Base-by-base conservation (phyloP, 148 eudicot genomes). In the Talinum fruticosum region DNA sequence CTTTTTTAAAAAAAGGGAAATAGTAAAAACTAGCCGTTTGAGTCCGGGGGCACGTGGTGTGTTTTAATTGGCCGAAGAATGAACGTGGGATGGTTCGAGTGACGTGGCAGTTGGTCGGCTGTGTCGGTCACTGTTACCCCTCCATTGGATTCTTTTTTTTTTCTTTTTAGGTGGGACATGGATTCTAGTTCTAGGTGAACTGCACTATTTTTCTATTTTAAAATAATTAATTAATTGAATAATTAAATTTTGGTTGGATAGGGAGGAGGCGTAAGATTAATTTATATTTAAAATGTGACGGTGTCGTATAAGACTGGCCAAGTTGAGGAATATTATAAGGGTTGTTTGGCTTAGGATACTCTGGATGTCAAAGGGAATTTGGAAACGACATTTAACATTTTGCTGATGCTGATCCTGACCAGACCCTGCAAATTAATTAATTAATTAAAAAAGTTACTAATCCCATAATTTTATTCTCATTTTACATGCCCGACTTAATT, bases 1-100 rank as follows among this genome's bases (percentile, higher is more conserved):
- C 1, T 16, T 34, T 66, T 75, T 26, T 24, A 59, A 35, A 41
- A 82, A 62, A 30, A 4, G 28, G 24, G 21, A 35, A 10, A 16
- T 1, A 54, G 44, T 66, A 21, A 82, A 86, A 87, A 83, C 83
- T 90, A 90, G 93, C 93, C 93, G 93, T 90, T 90, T 33, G 68
- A 32, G 13, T 0, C 19, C 24, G 5, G 7, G 71, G 64, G 68
- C 81, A 86, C 89, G 92, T 86, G 93, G 76, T 41, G 37, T 19
- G 19, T 0, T 5, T 3, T 23, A 36, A 54, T 54, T 71, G 66
- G 87, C 3, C 71, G 72, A 41, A 64, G 78, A 73, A 73, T 26
- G 75, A 74, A 78, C 77, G 81, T 76, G 83, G 84, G 82, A 74
- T 54, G 76, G 79, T 82, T 83, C 30, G 19, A 53, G 6, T 83